These are phyloP conservation scores for Pythium scleroteichum DNA, from an alignment of 352 stramenopile species.

Conservation along the genomic window DNA sequence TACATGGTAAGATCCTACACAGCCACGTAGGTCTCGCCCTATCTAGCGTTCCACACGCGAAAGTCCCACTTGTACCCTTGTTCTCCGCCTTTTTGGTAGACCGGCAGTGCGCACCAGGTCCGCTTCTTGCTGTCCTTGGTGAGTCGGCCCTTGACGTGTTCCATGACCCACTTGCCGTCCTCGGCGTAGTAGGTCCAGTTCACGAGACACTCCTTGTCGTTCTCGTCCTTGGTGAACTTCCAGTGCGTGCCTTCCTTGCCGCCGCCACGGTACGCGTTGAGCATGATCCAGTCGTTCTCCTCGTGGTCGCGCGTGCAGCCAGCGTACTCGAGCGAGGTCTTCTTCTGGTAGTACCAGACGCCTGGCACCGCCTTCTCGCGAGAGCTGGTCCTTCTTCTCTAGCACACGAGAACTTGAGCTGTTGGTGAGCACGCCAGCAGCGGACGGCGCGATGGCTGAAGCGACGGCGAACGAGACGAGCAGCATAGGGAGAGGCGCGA, in stretches of 20 bases:
- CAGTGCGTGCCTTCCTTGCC: neutral
- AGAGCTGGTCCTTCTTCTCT: no score
- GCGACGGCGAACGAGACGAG: no score
- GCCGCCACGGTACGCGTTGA: neutral
- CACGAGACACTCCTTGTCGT: neutral
- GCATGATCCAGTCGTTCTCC: neutral
- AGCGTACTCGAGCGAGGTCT: no score
- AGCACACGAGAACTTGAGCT: no score
- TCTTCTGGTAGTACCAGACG: no score
- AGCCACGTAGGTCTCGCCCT: no score
- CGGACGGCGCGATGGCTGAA: no score
- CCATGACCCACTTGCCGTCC: neutral
- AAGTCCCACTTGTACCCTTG: slow-evolving; percentile 2
- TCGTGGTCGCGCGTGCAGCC: neutral
- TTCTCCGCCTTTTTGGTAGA: neutral
- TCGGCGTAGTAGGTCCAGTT: slow-evolving; percentile 1
- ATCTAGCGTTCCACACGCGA: neutral
- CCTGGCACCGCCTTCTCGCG: no score
- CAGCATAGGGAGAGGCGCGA: no score
- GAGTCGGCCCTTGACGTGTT: neutral
- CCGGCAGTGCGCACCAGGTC: slow-evolving; percentile 1
- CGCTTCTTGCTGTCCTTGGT: neutral
- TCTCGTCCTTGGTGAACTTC: neutral
- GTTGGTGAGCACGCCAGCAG: no score
- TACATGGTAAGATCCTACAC: no score